Conservation (phyloP, 2,329 filamentous ascomycete species). For the Stenocarpella maydis region DNA sequence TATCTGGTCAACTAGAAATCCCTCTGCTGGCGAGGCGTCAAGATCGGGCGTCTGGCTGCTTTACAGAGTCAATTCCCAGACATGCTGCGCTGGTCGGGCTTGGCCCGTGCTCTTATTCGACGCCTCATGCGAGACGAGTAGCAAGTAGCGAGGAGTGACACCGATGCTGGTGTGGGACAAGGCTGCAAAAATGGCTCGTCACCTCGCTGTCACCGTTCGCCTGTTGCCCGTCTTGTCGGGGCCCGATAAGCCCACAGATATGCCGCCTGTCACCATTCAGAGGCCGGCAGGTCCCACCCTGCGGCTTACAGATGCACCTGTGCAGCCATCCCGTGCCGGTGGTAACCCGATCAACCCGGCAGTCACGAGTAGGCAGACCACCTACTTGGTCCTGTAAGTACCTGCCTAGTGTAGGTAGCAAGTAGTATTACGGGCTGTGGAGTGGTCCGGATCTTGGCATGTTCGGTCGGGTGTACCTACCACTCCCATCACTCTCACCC, state of each 20-base stretch:
- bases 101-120: constrained; percentile 17
- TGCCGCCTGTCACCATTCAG: constrained; percentile 10
- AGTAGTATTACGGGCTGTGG: not conserved
- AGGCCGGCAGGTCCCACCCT: constrained; percentile 33
- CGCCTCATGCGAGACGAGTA: constrained; percentile 1
- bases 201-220: not conserved
- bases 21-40: too few relatives aligned
- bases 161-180: constrained; percentile 7
- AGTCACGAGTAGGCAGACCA: constrained; percentile 21
- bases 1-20: not conserved
- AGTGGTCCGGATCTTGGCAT: constrained; percentile 11
- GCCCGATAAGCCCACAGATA: constrained; percentile 28
- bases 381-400: too few relatives aligned
- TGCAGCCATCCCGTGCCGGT: constrained; percentile 27
- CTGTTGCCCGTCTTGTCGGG: not conserved
- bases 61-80: too few relatives aligned
- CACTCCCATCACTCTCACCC: not conserved
- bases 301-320: constrained; percentile 19
- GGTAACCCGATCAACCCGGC: constrained; percentile 19
- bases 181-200: not conserved
- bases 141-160: not conserved
- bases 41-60: too few relatives aligned
- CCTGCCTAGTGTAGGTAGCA: too few relatives aligned
- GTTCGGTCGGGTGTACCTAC: not conserved
- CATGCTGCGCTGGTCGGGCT: constrained; percentile 30